phyloP scores from a whole-genome alignment of 2,329 filamentous ascomycete genomes.

The Cladosporium sp. region DNA sequence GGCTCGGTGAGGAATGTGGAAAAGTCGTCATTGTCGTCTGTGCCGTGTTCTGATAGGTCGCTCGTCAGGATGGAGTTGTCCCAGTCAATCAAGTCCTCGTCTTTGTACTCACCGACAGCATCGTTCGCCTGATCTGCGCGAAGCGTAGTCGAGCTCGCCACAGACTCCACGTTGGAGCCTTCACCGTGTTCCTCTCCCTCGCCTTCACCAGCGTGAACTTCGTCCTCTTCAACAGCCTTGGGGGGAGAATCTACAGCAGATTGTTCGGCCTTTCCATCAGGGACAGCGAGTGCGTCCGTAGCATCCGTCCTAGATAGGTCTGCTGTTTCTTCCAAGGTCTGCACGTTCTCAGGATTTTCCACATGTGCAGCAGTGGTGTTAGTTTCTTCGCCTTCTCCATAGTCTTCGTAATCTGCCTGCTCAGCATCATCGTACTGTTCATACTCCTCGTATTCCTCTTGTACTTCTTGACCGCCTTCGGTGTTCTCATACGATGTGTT shows the following conservation, averaged over 20 bases:
- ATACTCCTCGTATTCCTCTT: slow-evolving; percentile 35
- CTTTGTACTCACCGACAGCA: slow-evolving; percentile 31
- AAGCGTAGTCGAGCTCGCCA: slow-evolving; percentile 29
- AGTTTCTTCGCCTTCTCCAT: slow-evolving; percentile 19
- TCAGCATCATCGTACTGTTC: slow-evolving; percentile 21
- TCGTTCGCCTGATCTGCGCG: slow-evolving; percentile 26
- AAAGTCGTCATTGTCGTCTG: slow-evolving; percentile 24
- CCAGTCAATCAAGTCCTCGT: slow-evolving; percentile 29
- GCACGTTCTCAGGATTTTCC: slow-evolving; percentile 17
- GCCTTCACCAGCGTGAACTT: slow-evolving; percentile 13
- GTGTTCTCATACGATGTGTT: slow-evolving; percentile 16
- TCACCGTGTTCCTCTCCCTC: slow-evolving; percentile 18
- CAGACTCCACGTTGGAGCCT: slow-evolving; percentile 22
- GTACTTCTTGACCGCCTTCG: slow-evolving; percentile 22
- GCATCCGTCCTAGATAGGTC: slow-evolving; percentile 18
- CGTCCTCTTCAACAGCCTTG: background rate
- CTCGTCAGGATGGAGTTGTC: slow-evolving; percentile 27
- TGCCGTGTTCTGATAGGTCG: slow-evolving; percentile 25
- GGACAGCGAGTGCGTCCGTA: background rate
- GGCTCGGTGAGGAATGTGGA: slow-evolving; percentile 21
- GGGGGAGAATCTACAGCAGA: background rate
- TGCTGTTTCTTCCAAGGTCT: slow-evolving; percentile 18
- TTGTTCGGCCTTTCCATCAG: background rate
- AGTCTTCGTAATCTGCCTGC: slow-evolving; percentile 19
- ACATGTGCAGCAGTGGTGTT: slow-evolving; percentile 5